Evolutionary conservation across 2,329 filamentous ascomycete genomes (phyloP), one percentile per base, ranked within the genome.

Genomic region (Fusarium setosum): DNA sequence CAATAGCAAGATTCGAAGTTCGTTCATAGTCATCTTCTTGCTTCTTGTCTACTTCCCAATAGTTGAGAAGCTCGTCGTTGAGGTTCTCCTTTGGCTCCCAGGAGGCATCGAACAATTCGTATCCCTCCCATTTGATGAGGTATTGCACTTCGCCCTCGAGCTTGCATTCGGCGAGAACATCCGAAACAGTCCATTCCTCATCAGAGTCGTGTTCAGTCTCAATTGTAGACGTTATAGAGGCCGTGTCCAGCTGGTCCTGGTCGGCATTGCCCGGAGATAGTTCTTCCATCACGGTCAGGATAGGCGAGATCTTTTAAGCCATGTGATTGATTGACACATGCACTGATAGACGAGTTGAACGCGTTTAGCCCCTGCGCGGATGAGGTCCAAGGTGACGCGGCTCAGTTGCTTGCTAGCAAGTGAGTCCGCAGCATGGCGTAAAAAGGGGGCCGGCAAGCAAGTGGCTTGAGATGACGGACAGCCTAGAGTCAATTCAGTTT

Each of bases 11-110:
- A 1, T 75, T 74, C 13, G 73, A 37, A 11, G 72, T 61, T 9
- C 73, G 68, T 12, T 79, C 77, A 8, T 70, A 70, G 4, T 70
- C 73, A n/a, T n/a, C n/a, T 10, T 78, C 74, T 7, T 74, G 72
- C n/a, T 70, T 65, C 65, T 82, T 83, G 6, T 72, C 77, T 23
- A 76, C 70, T 47, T 78, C 72, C 86, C 86, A 88, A 4, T 78
- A 70, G 0, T 70, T 59, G 3, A 81, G 68, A 6, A 86, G 72
- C 0, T 75, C 75, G 3, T 73, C 62, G 1, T 74, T 75, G 5
- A 88, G 70, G 54, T 86, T 75, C 6, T 78, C 72, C 10, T 71
- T 64, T 0, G 85, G 84, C 64, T 88, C 86, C 86, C 86, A 88
- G 4, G 76, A 77, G 42, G 77, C 76, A n/a, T 76, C 72, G 26